These are phyloP conservation scores for Candida dajiaensis DNA, from an alignment of 805 yeast genomes.

Conservation along the genomic window DNA sequence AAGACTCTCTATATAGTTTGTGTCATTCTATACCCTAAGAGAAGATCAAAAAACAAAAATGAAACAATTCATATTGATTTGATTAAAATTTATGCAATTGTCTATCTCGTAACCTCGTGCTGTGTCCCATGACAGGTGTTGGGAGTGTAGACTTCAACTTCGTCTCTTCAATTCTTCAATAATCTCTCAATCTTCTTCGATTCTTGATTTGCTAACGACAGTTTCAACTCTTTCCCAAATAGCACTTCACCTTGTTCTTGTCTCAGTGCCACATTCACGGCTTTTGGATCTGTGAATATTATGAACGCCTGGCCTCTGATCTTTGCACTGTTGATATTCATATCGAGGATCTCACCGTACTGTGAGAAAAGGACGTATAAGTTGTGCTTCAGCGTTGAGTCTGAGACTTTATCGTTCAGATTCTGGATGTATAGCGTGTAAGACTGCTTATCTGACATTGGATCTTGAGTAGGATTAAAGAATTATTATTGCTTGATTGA, in stretches of 20 bases:
- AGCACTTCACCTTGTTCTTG: constrained; percentile 41
- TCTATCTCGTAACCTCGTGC: not conserved
- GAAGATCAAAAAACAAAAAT: not conserved
- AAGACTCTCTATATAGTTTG: not conserved
- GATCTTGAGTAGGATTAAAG: not conserved
- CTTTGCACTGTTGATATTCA: constrained; percentile 38
- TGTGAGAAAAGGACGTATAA: constrained; percentile 54
- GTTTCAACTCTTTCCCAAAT: constrained; percentile 45
- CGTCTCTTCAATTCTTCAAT: not conserved
- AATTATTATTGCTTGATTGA: not conserved
- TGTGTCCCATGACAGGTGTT: not conserved
- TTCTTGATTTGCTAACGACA: constrained; percentile 37
- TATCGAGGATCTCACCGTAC: constrained; percentile 58
- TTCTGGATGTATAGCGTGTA: constrained; percentile 56
- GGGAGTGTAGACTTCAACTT: too few relatives aligned
- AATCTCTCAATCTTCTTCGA: constrained; percentile 17
- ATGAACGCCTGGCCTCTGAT: constrained; percentile 67
- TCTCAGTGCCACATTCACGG: constrained; percentile 46
- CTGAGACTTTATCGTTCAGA: constrained; percentile 49
- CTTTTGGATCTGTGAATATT: constrained; percentile 40
- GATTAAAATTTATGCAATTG: not conserved
- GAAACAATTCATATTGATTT: not conserved
- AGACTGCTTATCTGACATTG: not conserved
- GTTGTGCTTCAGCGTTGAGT: constrained; percentile 40
- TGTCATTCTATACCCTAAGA: not conserved